Conservation (phyloP, 2,329 filamentous ascomycete genomes). For the Pyrenophora tritici-repentis region DNA sequence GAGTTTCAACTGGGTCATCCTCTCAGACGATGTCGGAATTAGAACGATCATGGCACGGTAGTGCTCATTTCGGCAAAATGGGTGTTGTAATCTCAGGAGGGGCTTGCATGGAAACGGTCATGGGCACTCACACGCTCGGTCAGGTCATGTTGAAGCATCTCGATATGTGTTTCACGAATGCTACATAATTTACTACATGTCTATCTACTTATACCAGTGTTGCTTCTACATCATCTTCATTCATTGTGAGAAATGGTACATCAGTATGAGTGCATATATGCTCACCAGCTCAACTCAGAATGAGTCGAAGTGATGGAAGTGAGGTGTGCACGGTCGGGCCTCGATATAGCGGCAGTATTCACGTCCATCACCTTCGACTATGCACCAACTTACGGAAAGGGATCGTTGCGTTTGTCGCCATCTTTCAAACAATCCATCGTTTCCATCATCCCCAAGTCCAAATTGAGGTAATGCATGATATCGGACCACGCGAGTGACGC, state of each 20-base stretch:
- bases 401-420: too few species aligned
- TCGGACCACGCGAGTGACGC: not conserved
- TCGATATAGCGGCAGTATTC: not conserved
- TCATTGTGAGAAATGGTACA: constrained; percentile 3
- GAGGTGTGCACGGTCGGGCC: not conserved
- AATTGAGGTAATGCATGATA: too few species aligned
- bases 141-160: constrained; percentile 7
- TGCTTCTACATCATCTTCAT: not conserved
- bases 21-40: constrained; percentile 42
- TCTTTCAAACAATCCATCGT: too few species aligned
- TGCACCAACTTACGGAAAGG: too few species aligned
- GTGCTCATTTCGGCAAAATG: constrained; percentile 41
- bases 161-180: constrained; percentile 5
- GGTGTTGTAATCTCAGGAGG: constrained; percentile 29
- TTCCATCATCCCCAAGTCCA: too few species aligned
- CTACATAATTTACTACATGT: constrained; percentile 2
- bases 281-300: constrained; percentile 2
- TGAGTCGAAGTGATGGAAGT: constrained; percentile 10
- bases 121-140: constrained; percentile 17
- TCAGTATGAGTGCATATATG: not conserved
- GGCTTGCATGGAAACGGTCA: not conserved
- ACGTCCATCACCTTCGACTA: not conserved
- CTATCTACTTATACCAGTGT: not conserved
- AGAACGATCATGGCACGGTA: constrained; percentile 27
- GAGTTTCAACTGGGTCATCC: constrained; percentile 6